phyloP scores from a whole-genome alignment of 228 moss, liverwort and hornwort species.

The Sphagnum magellanicum region DNA sequence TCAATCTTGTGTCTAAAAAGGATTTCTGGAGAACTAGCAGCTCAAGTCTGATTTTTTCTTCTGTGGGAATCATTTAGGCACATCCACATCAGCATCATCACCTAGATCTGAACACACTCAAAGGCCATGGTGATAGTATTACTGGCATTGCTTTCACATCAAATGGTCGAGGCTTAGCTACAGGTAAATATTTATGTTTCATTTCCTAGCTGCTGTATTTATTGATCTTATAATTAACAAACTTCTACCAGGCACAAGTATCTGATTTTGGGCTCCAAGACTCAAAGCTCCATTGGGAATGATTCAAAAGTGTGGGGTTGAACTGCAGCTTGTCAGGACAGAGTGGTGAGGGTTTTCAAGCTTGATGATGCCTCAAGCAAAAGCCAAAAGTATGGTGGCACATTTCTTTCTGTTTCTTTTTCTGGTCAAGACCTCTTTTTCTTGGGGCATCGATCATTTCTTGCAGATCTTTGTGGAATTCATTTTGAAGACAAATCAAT shows the following conservation, averaged over 20 bases:
- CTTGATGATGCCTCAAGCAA: slow-evolving; percentile 89
- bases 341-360: slow-evolving; percentile 94
- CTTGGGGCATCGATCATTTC: too few species aligned
- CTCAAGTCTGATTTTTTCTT: not conserved
- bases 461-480: too few species aligned
- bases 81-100: slow-evolving; percentile 76
- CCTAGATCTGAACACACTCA: slow-evolving; percentile 82
- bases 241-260: not conserved
- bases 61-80: slow-evolving; percentile 28
- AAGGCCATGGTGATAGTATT: slow-evolving; percentile 90
- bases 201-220: not conserved
- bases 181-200: slow-evolving; percentile 41
- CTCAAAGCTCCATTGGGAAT: slow-evolving; percentile 13
- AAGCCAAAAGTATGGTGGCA: slow-evolving; percentile 77
- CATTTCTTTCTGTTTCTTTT: not conserved
- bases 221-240: not conserved
- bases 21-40: not conserved
- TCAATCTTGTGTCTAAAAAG: not conserved
- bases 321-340: slow-evolving; percentile 92
- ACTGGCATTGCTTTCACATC: slow-evolving; percentile 75
- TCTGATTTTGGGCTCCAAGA: not conserved
- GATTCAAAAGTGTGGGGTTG: not conserved
- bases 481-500: too few species aligned
- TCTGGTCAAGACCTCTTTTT: too few species aligned
- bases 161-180: slow-evolving; percentile 87